These are phyloP conservation scores for Fusarium palustre DNA, from an alignment of 2,329 filamentous ascomycete genomes.

Conservation along the genomic window DNA sequence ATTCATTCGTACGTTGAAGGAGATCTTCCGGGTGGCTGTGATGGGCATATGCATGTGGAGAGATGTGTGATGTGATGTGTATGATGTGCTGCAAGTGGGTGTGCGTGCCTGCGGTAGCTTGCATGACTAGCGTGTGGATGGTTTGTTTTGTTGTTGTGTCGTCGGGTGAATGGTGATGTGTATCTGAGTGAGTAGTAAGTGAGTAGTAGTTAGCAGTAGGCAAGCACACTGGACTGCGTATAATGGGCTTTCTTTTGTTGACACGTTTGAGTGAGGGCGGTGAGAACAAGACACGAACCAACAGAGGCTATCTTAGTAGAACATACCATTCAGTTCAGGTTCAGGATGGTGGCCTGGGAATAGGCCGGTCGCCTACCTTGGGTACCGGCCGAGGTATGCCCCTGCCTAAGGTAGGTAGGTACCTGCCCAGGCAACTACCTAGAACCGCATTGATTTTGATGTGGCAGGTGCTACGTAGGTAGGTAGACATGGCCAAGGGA, in stretches of 20 bases:
- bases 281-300: constrained; percentile 21
- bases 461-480: background rate
- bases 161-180: constrained; percentile 31
- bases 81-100: constrained; percentile 34
- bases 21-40: constrained; percentile 42
- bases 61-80: constrained; percentile 39
- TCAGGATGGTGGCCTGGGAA: constrained; percentile 18
- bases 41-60: constrained; percentile 41
- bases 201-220: background rate
- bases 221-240: constrained; percentile 7
- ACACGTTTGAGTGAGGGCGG: constrained; percentile 16
- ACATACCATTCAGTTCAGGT: background rate
- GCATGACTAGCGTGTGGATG: constrained; percentile 13
- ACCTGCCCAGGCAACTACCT: background rate
- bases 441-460: background rate
- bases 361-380: constrained; percentile 11
- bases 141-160: constrained; percentile 29
- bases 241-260: constrained; percentile 7
- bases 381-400: background rate
- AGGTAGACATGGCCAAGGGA: background rate
- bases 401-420: background rate
- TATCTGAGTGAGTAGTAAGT: background rate
- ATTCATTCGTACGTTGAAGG: constrained; percentile 28
- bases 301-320: background rate
- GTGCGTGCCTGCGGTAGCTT: constrained; percentile 37